Evolutionary conservation across 2,329 filamentous ascomycete genomes (phyloP).

Genomic region (Ascochyta fabae): DNA sequence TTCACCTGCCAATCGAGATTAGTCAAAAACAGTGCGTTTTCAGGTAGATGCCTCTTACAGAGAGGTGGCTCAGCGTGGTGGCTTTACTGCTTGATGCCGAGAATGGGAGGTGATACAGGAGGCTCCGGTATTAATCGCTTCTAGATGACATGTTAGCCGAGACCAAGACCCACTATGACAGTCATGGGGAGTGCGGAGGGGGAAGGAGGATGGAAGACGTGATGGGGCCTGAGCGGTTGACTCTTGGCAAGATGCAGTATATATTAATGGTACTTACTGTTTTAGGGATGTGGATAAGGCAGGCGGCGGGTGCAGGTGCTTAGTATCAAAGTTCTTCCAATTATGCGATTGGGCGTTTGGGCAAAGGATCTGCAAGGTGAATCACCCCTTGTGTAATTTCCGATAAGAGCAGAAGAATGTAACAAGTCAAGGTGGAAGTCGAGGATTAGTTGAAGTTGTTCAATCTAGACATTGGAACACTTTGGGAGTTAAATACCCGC

Average conservation of each 20-base stretch:
- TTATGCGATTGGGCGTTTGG: conserved; percentile 24
- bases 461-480: conserved; percentile 10
- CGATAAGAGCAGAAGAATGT: conserved; percentile 23
- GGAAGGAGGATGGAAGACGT: conserved; percentile 14
- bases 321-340: conserved; percentile 22
- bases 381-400: conserved; percentile 25
- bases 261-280: conserved; percentile 42
- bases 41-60: conserved; percentile 25
- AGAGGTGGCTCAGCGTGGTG: conserved; percentile 34
- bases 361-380: conserved; percentile 26
- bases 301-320: conserved; percentile 12
- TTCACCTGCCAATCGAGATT: conserved; percentile 43
- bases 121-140: conserved; percentile 30
- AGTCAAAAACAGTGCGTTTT: conserved; percentile 23
- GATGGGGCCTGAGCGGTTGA: conserved; percentile 25
- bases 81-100: conserved; percentile 35
- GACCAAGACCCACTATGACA: conserved; percentile 20
- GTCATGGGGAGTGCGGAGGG: conserved; percentile 25
- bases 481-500: background rate
- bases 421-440: conserved; percentile 18
- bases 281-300: conserved; percentile 40
- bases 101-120: conserved; percentile 40
- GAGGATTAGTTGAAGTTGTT: conserved; percentile 21
- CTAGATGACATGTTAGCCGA: conserved; percentile 33
- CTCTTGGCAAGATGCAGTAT: conserved; percentile 39